phyloP scores from a whole-genome alignment of 2,329 filamentous ascomycete species.

The Aspergillus quadrilineatus region DNA sequence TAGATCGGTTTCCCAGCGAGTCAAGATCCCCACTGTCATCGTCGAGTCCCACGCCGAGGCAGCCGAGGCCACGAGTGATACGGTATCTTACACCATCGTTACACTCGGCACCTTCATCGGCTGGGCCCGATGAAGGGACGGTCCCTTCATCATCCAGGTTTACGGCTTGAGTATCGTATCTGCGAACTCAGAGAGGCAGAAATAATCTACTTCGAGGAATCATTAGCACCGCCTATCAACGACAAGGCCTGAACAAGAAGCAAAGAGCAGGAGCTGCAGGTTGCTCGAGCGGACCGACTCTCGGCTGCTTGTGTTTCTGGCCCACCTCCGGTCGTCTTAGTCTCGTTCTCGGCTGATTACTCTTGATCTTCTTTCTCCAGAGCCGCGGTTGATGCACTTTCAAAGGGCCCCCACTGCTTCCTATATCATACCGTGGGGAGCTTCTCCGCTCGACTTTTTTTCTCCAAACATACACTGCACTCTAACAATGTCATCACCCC shows the following conservation, averaged over 20 bases:
- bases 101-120: background rate
- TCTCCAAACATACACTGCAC: background rate
- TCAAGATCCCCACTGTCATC: background rate
- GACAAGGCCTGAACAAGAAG: background rate
- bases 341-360: constrained; percentile 7
- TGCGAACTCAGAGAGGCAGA: background rate
- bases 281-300: background rate
- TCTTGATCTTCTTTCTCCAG: constrained; percentile 4
- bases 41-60: constrained; percentile 12
- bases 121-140: background rate
- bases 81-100: constrained; percentile 28
- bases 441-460: constrained; percentile 3
- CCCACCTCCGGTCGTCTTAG: background rate
- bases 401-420: background rate
- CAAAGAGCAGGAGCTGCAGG: background rate
- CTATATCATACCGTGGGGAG: constrained; percentile 11
- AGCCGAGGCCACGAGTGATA: constrained; percentile 25
- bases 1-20: background rate
- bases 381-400: constrained; percentile 17
- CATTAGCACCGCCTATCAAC: background rate
- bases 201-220: background rate
- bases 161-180: background rate
- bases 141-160: too few relatives aligned
- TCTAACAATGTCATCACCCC: constrained; percentile 37
- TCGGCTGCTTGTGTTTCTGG: constrained; percentile 14